Evolutionary conservation across 805 yeast genomes (phyloP).

Genomic region (Ogataea salicorniae): DNA sequence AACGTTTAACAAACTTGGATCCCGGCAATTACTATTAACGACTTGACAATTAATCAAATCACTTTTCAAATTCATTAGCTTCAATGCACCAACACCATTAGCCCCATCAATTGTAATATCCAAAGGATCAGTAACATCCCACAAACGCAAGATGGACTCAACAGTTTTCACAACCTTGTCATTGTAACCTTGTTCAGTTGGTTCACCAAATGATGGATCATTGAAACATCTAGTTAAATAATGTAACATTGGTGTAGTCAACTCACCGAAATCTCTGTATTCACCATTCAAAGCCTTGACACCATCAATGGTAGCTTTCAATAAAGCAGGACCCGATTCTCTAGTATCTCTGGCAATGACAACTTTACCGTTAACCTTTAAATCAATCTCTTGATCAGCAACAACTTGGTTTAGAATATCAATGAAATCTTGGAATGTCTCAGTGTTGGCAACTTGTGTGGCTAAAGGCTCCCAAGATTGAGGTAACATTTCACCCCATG

Average conservation of each 20-base stretch:
- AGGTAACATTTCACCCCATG: conserved; percentile 84
- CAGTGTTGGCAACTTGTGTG: conserved; percentile 71
- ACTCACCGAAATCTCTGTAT: conserved; percentile 56
- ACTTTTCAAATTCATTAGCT: conserved; percentile 41
- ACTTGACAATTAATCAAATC: conserved; percentile 36
- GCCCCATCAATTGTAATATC: conserved; percentile 80
- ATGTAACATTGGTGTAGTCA: conserved; percentile 94
- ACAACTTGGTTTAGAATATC: conserved; percentile 37
- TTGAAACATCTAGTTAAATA: conserved; percentile 73
- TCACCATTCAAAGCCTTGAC: conserved; percentile 45
- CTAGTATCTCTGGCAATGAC: conserved; percentile 86
- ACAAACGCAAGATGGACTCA: conserved; percentile 35
- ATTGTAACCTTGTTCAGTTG: conserved; percentile 67
- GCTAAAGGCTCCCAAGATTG: conserved; percentile 81
- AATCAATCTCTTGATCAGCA: conserved; percentile 41
- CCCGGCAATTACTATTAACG: conserved; percentile 49
- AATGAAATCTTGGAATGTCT: conserved; percentile 40
- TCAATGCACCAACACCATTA: conserved; percentile 94
- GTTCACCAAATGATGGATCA: conserved; percentile 55
- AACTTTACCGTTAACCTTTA: conserved; percentile 38
- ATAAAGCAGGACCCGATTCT: conserved; percentile 68
- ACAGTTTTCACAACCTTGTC: conserved; percentile 53
- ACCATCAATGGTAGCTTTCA: conserved; percentile 57
- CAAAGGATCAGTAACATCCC: conserved; percentile 15
- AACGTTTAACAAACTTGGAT: conserved; percentile 59